Evolutionary conservation across 73 alveolate genomes (phyloP).

Genomic region (Paramecium bursaria): DNA sequence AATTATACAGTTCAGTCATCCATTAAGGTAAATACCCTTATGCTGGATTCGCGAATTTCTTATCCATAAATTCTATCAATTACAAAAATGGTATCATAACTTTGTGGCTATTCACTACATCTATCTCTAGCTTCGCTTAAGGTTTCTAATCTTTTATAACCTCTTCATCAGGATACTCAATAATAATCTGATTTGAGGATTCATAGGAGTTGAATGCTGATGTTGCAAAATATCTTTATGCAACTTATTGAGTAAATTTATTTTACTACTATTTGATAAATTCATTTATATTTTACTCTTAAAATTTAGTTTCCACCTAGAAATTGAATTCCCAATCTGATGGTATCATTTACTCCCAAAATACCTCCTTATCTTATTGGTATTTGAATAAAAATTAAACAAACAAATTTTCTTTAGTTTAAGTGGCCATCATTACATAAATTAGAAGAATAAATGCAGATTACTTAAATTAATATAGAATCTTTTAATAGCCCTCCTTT

Average conservation of each 20-base stretch:
- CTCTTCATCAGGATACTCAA: slow-evolving; percentile 39
- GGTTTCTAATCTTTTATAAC: background rate
- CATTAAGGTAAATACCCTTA: slow-evolving; percentile 93
- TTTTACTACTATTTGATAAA: slow-evolving; percentile 12
- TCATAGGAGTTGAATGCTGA: background rate
- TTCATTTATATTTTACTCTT: slow-evolving; percentile 27
- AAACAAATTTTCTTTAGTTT: slow-evolving; percentile 92
- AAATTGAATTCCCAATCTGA: slow-evolving; percentile 82
- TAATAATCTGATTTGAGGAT: too few species aligned
- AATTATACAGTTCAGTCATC: slow-evolving; percentile 87
- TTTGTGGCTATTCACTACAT: slow-evolving; percentile 63
- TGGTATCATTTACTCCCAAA: slow-evolving; percentile 84
- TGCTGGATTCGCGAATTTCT: slow-evolving; percentile 74
- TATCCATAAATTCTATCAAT: slow-evolving; percentile 82
- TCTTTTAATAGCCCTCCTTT: slow-evolving; percentile 71
- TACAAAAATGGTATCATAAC: slow-evolving; percentile 90
- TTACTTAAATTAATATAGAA: slow-evolving; percentile 79
- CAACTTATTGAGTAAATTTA: slow-evolving; percentile 39
- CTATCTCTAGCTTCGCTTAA: background rate
- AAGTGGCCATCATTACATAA: slow-evolving; percentile 87
- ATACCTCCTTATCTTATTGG: slow-evolving; percentile 81
- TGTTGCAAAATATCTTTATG: background rate
- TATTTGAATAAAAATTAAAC: slow-evolving; percentile 85
- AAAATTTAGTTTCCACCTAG: slow-evolving; percentile 94
- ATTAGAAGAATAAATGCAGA: slow-evolving; percentile 87